These are phyloP conservation scores for Rhodotorula sp. DNA, from an alignment of 1,284 basidiomycete species.

Conservation along the genomic window DNA sequence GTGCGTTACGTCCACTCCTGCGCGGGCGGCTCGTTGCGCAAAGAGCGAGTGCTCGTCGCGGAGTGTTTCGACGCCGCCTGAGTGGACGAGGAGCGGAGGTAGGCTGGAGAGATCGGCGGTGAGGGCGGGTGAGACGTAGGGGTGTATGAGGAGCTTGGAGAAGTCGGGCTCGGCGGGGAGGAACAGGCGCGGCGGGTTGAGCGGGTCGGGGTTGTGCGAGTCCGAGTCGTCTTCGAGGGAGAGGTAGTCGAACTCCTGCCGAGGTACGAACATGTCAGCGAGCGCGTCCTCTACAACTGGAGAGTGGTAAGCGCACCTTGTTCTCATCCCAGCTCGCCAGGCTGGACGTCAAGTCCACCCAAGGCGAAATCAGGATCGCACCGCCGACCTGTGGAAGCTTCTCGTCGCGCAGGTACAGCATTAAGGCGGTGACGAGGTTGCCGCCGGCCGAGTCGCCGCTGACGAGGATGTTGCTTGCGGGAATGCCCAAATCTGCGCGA, in stretches of 20 bases:
- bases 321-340: slow-evolving; percentile 22
- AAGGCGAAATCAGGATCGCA: slow-evolving; percentile 35
- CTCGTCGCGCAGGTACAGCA: slow-evolving; percentile 48
- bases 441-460: slow-evolving; percentile 50
- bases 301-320: neutral
- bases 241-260: slow-evolving; percentile 25
- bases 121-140: slow-evolving; percentile 36
- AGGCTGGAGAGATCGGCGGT: slow-evolving; percentile 37
- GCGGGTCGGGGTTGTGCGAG: neutral
- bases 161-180: neutral
- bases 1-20: slow-evolving; percentile 45
- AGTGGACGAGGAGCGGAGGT: slow-evolving; percentile 50
- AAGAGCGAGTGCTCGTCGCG: slow-evolving; percentile 50
- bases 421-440: slow-evolving; percentile 45
- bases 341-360: slow-evolving; percentile 37
- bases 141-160: slow-evolving; percentile 7
- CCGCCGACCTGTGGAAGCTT: slow-evolving; percentile 20
- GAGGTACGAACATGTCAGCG: neutral
- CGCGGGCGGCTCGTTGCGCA: slow-evolving; percentile 48
- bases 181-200: slow-evolving; percentile 10
- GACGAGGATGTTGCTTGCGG: slow-evolving; percentile 34
- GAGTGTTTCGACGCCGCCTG: slow-evolving; percentile 49
- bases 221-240: neutral
- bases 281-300: neutral
- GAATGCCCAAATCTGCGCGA: slow-evolving; percentile 20